These are phyloP conservation scores for Tetradesmus obliquus DNA, from an alignment of 139 green algal genomes.

Conservation along the genomic window DNA sequence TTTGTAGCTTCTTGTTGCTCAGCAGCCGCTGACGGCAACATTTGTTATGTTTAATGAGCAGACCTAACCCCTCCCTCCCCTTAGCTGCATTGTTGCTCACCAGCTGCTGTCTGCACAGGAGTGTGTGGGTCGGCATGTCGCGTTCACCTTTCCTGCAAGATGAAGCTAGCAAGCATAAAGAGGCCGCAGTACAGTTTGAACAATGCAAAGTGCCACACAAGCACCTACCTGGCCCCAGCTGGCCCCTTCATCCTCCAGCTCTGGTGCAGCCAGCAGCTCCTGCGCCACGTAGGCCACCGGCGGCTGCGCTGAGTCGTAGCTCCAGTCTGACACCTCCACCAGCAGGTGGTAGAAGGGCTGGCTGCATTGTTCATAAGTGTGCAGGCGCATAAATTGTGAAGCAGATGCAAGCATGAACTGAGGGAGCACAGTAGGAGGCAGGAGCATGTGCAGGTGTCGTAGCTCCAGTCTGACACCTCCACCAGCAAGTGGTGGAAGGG, in stretches of 20 bases:
- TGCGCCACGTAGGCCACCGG: slow-evolving; percentile 85
- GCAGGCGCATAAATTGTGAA: too few relatives aligned
- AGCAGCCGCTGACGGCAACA: too few relatives aligned
- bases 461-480: slow-evolving; percentile 78
- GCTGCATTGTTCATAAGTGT: not conserved
- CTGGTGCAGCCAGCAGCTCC: slow-evolving; percentile 68
- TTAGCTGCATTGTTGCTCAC: too few relatives aligned
- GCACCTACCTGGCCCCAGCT: slow-evolving; percentile 43
- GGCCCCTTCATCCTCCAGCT: slow-evolving; percentile 52
- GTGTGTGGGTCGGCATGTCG: too few relatives aligned
- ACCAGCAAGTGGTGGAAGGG: slow-evolving; percentile 77
- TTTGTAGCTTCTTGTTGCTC: too few relatives aligned
- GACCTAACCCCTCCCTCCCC: too few relatives aligned
- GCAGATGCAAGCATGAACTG: too few relatives aligned
- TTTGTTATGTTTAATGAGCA: too few relatives aligned
- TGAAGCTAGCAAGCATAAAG: too few relatives aligned
- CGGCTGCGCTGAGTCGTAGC: slow-evolving; percentile 56
- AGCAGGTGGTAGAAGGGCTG: slow-evolving; percentile 76
- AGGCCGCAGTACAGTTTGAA: too few relatives aligned
- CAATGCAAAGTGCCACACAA: not conserved
- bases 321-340: slow-evolving; percentile 83
- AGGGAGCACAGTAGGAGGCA: not conserved
- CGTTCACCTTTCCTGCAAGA: too few relatives aligned
- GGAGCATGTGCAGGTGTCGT: slow-evolving; percentile 59
- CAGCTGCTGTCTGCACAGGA: too few relatives aligned